Conservation (phyloP, 1,284 basidiomycete species). For the Cerrena zonata region DNA sequence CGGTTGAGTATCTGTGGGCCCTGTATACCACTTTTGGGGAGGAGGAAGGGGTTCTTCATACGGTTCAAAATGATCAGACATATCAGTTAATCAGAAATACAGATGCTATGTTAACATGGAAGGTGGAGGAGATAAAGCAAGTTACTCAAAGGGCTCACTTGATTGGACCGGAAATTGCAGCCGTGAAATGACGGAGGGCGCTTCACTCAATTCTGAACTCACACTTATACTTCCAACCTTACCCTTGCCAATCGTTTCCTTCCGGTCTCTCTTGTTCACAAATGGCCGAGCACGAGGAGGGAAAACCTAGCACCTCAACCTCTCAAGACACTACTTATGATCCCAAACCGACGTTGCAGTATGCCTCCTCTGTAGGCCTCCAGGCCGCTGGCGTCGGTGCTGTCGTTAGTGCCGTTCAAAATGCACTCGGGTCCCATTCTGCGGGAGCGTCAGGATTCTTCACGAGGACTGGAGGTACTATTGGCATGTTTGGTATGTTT, state of each 20-base stretch:
- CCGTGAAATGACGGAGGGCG: neutral
- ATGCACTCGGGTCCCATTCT: slow-evolving; percentile 76
- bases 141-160: neutral
- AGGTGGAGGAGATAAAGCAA: neutral
- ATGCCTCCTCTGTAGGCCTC: slow-evolving; percentile 58
- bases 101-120: neutral
- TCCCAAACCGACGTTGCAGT: slow-evolving; percentile 51
- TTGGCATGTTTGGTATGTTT: slow-evolving; percentile 73
- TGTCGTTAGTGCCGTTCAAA: slow-evolving; percentile 78
- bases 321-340: slow-evolving; percentile 36
- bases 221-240: neutral
- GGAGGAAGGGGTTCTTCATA: no score
- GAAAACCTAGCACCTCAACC: slow-evolving; percentile 11
- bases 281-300: slow-evolving; percentile 23
- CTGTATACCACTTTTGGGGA: slow-evolving; percentile 37
- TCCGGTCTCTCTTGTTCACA: neutral
- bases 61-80: no score
- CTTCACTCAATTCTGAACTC: neutral
- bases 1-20: slow-evolving; percentile 28
- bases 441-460: slow-evolving; percentile 85
- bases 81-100: no score
- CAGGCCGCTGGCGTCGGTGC: slow-evolving; percentile 72
- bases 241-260: no score
- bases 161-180: neutral
- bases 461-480: slow-evolving; percentile 72